A percentile compares a stretch with the other conserved stretches of the same genome.
phyloP scores from a whole-genome alignment of 2,329 filamentous ascomycete species.

The Rutstroemia sydowiana region DNA sequence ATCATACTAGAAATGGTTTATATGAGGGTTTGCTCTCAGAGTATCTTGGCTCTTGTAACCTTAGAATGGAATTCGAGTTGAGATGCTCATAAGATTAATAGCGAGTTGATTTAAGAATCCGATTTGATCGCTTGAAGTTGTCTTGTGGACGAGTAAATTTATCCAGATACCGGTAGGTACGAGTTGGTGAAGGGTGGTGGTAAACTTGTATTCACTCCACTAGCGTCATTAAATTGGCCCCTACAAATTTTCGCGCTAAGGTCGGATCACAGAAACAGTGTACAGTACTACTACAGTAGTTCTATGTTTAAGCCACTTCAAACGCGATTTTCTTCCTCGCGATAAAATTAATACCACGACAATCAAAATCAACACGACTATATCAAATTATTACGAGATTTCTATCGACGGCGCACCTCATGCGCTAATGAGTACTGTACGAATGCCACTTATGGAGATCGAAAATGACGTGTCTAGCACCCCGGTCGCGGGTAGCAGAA shows the following conservation, averaged over 20 bases:
- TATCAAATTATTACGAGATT: background rate
- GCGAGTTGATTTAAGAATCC: no score
- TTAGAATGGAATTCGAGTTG: background rate
- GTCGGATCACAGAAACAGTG: no score
- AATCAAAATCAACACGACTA: background rate
- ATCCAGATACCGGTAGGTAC: no score
- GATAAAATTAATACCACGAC: slow-evolving; percentile 3
- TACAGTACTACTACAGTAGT: no score
- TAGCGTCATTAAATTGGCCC: background rate
- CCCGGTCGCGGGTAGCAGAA: slow-evolving; percentile 44
- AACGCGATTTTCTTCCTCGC: slow-evolving; percentile 4
- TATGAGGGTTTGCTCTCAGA: no score
- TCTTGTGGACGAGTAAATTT: no score
- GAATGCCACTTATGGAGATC: slow-evolving; percentile 43
- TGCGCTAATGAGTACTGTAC: slow-evolving; percentile 35
- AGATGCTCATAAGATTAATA: background rate
- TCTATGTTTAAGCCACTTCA: slow-evolving; percentile 4
- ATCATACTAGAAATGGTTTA: background rate
- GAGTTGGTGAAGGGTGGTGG: background rate
- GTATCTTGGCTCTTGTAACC: no score
- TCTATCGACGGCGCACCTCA: slow-evolving; percentile 10
- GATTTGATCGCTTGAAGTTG: no score
- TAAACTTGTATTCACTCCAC: no score
- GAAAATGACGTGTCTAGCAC: slow-evolving; percentile 49
- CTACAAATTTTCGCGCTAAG: slow-evolving; percentile 6